Percentiles rank a stretch among this genome's conserved stretches.
Conservation (phyloP, 306 rosid species). For the Pterocarpus santalinus region DNA sequence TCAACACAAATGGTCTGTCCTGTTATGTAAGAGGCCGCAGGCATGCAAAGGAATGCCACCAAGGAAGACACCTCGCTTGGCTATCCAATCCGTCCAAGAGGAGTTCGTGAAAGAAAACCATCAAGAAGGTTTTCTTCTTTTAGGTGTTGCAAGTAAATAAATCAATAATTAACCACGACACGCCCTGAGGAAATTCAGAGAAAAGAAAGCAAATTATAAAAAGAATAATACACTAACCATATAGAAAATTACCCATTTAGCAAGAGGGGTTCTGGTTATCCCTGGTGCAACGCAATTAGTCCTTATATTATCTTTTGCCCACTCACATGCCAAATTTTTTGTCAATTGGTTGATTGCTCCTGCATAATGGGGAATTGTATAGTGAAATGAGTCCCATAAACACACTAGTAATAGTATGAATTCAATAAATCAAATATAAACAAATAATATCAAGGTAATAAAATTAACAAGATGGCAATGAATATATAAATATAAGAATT, state of each 20-base stretch:
- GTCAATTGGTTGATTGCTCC: slow-evolving; percentile 66
- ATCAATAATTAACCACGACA: no score
- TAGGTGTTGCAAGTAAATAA: slow-evolving; percentile 27
- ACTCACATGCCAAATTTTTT: slow-evolving; percentile 64
- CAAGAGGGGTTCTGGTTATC: slow-evolving; percentile 46
- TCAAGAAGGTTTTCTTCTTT: not conserved
- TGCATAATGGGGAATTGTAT: not conserved
- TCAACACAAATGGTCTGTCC: slow-evolving; percentile 46
- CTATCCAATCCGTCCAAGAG: slow-evolving; percentile 58
- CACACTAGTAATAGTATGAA: no score
- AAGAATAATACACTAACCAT: no score
- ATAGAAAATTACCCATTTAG: slow-evolving; percentile 20
- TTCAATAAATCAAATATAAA: no score
- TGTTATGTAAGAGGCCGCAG: slow-evolving; percentile 49
- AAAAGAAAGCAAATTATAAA: not conserved
- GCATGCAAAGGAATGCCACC: slow-evolving; percentile 62
- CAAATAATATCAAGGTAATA: no score
- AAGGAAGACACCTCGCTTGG: slow-evolving; percentile 54
- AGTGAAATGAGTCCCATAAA: no score
- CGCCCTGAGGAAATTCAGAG: not conserved
- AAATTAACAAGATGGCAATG: no score
- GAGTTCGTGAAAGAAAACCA: slow-evolving; percentile 33
- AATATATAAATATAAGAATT: no score
- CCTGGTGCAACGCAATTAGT: slow-evolving; percentile 67
- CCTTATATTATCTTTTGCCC: slow-evolving; percentile 73